Evolutionary conservation across 495 filamentous ascomycete genomes (phyloP).

Genomic region (Penicillium longicatenatum): DNA sequence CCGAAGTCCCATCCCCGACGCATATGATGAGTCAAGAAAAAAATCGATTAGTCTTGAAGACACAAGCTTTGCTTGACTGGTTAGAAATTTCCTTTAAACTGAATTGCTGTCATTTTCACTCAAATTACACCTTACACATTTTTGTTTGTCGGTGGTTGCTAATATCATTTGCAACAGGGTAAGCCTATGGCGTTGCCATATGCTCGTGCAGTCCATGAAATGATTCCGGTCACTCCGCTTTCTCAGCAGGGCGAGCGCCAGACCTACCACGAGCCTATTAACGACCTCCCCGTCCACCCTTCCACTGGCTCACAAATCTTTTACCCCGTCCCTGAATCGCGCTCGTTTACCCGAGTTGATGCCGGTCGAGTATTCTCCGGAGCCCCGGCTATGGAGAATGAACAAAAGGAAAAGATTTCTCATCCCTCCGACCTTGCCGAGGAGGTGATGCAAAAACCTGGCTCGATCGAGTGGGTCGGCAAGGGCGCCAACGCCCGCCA

Average conservation of each 20-base stretch:
- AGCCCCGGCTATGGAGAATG: constrained; percentile 40
- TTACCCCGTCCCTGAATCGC: constrained; percentile 85
- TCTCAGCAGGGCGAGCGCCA: constrained; percentile 25
- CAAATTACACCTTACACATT: not conserved
- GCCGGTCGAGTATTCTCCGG: constrained; percentile 80
- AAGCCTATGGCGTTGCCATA: constrained; percentile 79
- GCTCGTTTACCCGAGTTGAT: constrained; percentile 83
- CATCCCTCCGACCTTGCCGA: constrained; percentile 35
- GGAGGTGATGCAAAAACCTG: constrained; percentile 28
- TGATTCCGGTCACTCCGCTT: constrained; percentile 68
- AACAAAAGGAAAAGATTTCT: constrained; percentile 21
- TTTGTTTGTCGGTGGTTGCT: constrained; percentile 17
- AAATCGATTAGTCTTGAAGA: constrained; percentile 99
- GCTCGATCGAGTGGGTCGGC: constrained; percentile 43
- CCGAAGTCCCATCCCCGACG: constrained; percentile 7
- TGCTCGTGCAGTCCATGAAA: constrained; percentile 69
- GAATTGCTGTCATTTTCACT: constrained; percentile 25
- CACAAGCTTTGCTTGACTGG: constrained; percentile 60
- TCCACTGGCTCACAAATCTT: constrained; percentile 83
- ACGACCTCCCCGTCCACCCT: constrained; percentile 84
- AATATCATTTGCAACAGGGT: constrained; percentile 52
- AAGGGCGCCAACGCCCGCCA: constrained; percentile 43
- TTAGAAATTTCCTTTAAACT: constrained; percentile 59
- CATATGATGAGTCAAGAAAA: constrained; percentile 71
- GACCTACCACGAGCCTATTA: constrained; percentile 76